phyloP scores from a whole-genome alignment of 2,329 filamentous ascomycete genomes.

The Colletotrichum viniferum region DNA sequence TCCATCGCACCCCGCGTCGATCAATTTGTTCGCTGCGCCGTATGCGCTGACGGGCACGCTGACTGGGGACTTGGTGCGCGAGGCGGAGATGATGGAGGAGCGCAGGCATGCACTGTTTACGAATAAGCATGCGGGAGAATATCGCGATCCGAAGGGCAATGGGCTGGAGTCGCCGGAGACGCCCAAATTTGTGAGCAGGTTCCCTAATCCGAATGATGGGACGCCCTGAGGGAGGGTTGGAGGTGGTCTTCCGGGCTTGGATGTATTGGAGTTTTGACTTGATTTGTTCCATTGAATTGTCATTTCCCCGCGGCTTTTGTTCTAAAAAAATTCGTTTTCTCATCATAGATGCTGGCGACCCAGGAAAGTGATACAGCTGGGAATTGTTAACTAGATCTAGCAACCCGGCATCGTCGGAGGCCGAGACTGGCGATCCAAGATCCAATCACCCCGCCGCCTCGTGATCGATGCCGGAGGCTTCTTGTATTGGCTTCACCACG shows the following conservation, averaged over 20 bases:
- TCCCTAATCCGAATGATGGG: not conserved
- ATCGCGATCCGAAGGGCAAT: not conserved
- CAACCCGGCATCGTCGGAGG: too few relatives aligned
- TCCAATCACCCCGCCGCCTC: too few relatives aligned
- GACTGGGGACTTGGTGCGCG: not conserved
- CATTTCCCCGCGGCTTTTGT: not conserved
- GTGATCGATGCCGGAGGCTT: too few relatives aligned
- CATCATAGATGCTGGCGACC: fast-evolving
- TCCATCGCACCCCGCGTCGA: not conserved
- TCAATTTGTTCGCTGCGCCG: not conserved
- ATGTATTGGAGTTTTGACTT: not conserved
- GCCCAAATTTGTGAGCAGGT: not conserved
- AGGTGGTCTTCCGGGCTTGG: fast-evolving
- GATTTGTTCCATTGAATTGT: not conserved
- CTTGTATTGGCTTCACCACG: fast-evolving
- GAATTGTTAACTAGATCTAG: too few relatives aligned
- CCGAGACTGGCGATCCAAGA: too few relatives aligned
- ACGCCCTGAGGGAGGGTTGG: not conserved
- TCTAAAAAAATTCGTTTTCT: fast-evolving
- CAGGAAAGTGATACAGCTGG: too few relatives aligned
- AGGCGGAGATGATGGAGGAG: not conserved
- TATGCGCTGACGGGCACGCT: not conserved
- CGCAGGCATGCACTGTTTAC: not conserved
- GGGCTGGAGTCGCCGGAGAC: not conserved
- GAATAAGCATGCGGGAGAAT: fast-evolving